These are phyloP conservation scores for Lachancea meyersii DNA, from an alignment of 805 yeast genomes.

Conservation along the genomic window DNA sequence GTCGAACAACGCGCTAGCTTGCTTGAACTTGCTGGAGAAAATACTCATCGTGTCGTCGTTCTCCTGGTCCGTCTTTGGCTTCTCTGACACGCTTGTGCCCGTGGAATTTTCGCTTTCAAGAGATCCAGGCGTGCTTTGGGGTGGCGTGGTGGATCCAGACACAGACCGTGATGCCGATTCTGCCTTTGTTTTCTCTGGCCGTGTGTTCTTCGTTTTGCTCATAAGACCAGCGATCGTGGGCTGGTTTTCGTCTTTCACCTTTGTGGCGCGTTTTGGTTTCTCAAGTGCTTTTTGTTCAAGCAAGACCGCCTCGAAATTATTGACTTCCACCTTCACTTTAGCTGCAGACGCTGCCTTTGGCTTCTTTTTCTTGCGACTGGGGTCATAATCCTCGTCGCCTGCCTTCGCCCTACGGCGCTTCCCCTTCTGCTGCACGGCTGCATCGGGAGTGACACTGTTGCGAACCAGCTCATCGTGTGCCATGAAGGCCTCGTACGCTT, in stretches of 20 bases:
- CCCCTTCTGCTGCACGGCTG: conserved; percentile 36
- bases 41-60: conserved; percentile 18
- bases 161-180: conserved; percentile 1
- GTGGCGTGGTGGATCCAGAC: conserved; percentile 8
- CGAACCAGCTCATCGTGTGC: conserved; percentile 58
- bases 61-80: conserved; percentile 11
- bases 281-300: conserved; percentile 23
- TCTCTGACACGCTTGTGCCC: conserved; percentile 2
- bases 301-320: conserved; percentile 24
- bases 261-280: conserved; percentile 22
- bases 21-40: conserved; percentile 30
- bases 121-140: conserved; percentile 3
- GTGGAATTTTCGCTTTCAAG: conserved; percentile 1
- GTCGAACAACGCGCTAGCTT: conserved; percentile 28
- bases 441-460: conserved; percentile 42
- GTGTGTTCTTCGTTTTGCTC: conserved; percentile 4
- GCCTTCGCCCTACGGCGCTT: conserved; percentile 24
- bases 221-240: conserved; percentile 8
- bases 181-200: not conserved
- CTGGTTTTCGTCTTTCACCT: conserved; percentile 21
- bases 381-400: conserved; percentile 32
- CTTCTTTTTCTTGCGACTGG: conserved; percentile 19
- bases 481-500: conserved; percentile 61
- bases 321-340: conserved; percentile 24
- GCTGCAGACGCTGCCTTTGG: conserved; percentile 18